Evolutionary conservation across 2,329 filamentous ascomycete genomes (phyloP).

Genomic region (Sarocladiaceae sp.): DNA sequence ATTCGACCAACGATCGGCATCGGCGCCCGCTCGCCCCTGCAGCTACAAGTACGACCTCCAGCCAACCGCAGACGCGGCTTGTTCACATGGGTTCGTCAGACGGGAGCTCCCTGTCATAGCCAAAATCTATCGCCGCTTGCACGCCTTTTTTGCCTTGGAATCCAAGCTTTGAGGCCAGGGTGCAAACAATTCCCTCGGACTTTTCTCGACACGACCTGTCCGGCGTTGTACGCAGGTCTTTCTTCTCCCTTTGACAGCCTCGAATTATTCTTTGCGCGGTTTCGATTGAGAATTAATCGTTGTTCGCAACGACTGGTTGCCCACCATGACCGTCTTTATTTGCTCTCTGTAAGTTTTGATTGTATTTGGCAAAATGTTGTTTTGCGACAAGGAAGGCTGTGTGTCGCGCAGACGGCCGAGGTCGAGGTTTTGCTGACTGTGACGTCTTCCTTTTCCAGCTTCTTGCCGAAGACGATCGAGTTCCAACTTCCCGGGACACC

Average conservation of each 20-base stretch:
- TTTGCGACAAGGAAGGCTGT: background rate
- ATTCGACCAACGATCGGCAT: conserved; percentile 4
- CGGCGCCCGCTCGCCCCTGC: conserved; percentile 4
- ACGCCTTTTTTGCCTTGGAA: background rate
- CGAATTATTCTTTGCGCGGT: background rate
- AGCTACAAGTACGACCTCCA: background rate
- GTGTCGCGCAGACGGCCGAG: background rate
- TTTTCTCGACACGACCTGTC: background rate
- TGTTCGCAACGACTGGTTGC: conserved; percentile 1
- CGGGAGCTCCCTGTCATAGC: conserved; percentile 13
- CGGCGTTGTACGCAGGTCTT: background rate
- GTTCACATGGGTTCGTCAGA: conserved; percentile 23
- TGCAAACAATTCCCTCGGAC: conserved; percentile 1
- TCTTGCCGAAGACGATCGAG: conserved; percentile 87
- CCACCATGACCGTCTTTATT: conserved; percentile 37
- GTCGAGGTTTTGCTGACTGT: background rate
- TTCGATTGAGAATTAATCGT: background rate
- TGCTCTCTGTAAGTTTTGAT: conserved; percentile 31
- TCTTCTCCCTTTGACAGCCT: background rate
- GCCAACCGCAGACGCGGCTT: conserved; percentile 6
- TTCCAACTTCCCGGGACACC: conserved; percentile 65
- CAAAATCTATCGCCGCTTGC: background rate
- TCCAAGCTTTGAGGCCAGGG: background rate
- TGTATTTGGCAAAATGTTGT: background rate
- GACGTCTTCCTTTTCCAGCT: conserved; percentile 47